These are phyloP conservation scores for Sclerotinia sclerotiorum DNA, from an alignment of 2,329 filamentous ascomycete species.

Conservation along the genomic window DNA sequence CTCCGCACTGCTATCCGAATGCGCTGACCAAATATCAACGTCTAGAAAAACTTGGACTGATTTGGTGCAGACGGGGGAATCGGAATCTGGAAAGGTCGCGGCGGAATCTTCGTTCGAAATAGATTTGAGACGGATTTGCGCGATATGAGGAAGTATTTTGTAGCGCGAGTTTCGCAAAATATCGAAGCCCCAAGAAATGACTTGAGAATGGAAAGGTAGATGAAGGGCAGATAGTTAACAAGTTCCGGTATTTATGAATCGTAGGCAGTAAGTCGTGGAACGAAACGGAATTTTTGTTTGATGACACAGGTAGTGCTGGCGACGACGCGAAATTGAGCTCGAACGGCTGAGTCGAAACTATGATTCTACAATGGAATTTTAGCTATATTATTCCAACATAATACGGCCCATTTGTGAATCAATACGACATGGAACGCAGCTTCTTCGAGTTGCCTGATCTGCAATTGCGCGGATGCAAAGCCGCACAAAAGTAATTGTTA, in stretches of 20 bases:
- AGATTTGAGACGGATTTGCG: not conserved
- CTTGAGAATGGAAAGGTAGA: constrained; percentile 23
- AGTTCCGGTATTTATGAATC: constrained; percentile 17
- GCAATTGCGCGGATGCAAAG: constrained; percentile 15
- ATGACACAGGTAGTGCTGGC: constrained; percentile 36
- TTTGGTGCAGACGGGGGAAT: constrained; percentile 2
- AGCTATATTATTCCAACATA: constrained; percentile 24
- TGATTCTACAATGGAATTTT: constrained; percentile 15
- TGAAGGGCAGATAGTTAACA: constrained; percentile 25
- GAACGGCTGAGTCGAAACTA: constrained; percentile 26
- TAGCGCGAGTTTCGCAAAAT: constrained; percentile 19
- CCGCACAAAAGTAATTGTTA: constrained; percentile 14
- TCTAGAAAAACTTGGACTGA: constrained; percentile 5
- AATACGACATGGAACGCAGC: not conserved
- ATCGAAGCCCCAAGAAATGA: constrained; percentile 18
- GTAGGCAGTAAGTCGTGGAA: constrained; percentile 32
- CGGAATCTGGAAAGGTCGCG: constrained; percentile 2
- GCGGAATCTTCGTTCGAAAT: not conserved
- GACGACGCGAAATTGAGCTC: constrained; percentile 28
- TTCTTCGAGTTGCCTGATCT: constrained; percentile 3
- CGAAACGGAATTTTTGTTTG: constrained; percentile 32
- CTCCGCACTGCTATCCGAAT: constrained; percentile 39
- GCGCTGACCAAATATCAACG: constrained; percentile 29
- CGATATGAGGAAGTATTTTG: not conserved
- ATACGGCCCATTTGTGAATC: constrained; percentile 10